Percentiles rank a stretch among this genome's conserved stretches.
Evolutionary conservation across 148 eudicot species (phyloP).

Genomic region (Rhododendron griersonianum): DNA sequence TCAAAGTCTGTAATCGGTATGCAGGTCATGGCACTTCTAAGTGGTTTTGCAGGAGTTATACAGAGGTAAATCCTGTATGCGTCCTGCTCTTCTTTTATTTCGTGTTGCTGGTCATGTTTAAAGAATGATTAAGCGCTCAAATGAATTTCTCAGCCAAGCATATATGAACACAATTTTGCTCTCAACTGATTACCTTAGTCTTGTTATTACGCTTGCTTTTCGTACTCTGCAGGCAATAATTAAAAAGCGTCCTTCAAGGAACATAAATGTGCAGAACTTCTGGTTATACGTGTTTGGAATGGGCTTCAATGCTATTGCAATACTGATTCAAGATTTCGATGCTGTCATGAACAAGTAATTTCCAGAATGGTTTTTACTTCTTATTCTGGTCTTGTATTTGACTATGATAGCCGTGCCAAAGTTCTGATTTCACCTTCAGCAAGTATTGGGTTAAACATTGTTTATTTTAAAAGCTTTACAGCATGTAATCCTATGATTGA

Average conservation of each 20-base stretch:
- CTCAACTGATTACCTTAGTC: conserved; percentile 4
- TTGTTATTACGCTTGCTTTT: conserved; percentile 10
- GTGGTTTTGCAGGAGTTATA: conserved; percentile 99
- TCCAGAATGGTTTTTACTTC: neutral
- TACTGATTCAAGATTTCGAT: conserved; percentile 87
- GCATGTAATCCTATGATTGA: neutral
- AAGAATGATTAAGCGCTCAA: neutral
- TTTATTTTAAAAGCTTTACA: neutral
- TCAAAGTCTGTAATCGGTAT: conserved; percentile 12
- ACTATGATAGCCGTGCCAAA: neutral
- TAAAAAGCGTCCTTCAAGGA: conserved; percentile 92
- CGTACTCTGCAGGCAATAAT: conserved; percentile 71
- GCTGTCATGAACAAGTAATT: conserved; percentile 75
- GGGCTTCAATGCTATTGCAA: conserved; percentile 89
- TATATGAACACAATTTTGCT: conserved; percentile 2
- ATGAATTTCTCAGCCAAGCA: neutral
- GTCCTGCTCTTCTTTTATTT: conserved; percentile 9
- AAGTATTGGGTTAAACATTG: neutral
- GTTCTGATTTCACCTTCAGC: neutral
- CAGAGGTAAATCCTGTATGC: conserved; percentile 57
- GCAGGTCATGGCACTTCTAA: conserved; percentile 94
- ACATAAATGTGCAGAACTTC: conserved; percentile 97
- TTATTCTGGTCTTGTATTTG: neutral
- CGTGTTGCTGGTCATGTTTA: conserved; percentile 8
- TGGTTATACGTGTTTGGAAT: conserved; percentile 95